Percentiles rank a stretch among this genome's conserved stretches.
phyloP scores from a whole-genome alignment of 495 filamentous ascomycete species.

The Collariella sp. region DNA sequence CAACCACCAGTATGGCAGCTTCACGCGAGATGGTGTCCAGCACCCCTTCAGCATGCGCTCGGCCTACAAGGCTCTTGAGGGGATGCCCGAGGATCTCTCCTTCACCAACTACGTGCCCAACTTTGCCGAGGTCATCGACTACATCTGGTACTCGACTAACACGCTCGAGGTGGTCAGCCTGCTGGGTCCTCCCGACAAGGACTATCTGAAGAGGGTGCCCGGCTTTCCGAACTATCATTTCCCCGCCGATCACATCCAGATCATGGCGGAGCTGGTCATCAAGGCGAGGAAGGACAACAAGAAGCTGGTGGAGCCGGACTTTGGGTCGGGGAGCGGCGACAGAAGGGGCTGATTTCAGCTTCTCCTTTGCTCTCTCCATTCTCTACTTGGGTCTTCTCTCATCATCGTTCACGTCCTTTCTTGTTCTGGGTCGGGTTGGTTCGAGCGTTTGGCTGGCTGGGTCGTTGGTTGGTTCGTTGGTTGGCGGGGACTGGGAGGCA shows the following conservation, averaged over 20 bases:
- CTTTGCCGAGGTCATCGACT: constrained; percentile 87
- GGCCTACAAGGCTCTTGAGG: constrained; percentile 60
- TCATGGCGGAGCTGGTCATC: constrained; percentile 85
- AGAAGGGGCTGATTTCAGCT: constrained; percentile 14
- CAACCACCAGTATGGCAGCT: constrained; percentile 70
- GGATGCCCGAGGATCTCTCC: constrained; percentile 63
- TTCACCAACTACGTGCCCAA: constrained; percentile 96
- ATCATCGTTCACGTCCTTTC: neutral
- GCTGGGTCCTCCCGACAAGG: constrained; percentile 82
- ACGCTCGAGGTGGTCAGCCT: constrained; percentile 77
- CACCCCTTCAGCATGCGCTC: constrained; percentile 93
- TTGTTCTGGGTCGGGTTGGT: neutral
- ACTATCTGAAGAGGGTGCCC: constrained; percentile 82
- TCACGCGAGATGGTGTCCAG: constrained; percentile 81
- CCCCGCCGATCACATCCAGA: constrained; percentile 90
- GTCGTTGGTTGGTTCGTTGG: neutral
- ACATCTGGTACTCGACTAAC: constrained; percentile 95
- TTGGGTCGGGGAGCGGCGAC: constrained; percentile 25
- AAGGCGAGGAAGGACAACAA: constrained; percentile 82
- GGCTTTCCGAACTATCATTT: constrained; percentile 97
- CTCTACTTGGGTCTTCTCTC: neutral
- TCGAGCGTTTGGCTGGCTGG: constrained; percentile 5
- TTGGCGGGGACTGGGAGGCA: neutral
- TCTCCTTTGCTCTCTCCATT: neutral
- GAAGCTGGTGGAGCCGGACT: constrained; percentile 31